Base-by-base conservation (phyloP, 805 yeast genomes). In the Cyberlindnera maritima region DNA sequence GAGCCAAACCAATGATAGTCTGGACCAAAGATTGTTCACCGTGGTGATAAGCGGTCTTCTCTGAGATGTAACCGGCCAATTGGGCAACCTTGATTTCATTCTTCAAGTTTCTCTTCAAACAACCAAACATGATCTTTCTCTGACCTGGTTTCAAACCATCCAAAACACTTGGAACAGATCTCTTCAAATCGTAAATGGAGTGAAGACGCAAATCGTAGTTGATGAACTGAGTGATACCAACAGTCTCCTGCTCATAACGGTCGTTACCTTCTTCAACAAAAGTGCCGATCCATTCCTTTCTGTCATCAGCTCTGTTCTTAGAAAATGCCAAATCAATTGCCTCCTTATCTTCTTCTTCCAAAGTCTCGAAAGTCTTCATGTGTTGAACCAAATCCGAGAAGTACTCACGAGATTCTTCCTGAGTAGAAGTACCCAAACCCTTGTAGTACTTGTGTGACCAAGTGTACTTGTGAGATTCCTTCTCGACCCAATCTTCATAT, bases 61-160 rank as follows among this genome's bases (percentile, higher is more conserved):
- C 96, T 21, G 91, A 80, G 37, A 92, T 88, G 59, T 87, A 87
- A 60, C 97, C 97, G 17, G 87, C 92, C 55, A 94, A 76, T 65
- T 87, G 95, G 13, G 94, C 87, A 21, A 94, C 97, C 62, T 91
- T 92, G 57, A 88, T 81, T 66, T 92, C 97, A 34, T 73, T 70
- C 34, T 69, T 77, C 57, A 89, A 70, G 55, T 88, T 90, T 64
- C 88, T 79, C 66, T 87, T 87, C 67, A 90, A 87, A 58, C 91
- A 85, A 46, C 94, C 96, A 64, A 72, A 94, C 56, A 94, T 69
- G 39, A 94, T 95, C 63, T 94, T 94, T 61, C 99, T 81, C 69
- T 94, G 99, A 49, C 96, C 96, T 1, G 99, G 99, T 66, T 94
- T 94, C 55, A 94, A 80, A 0, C 99, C 99, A 70, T 94, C 99